Base-by-base conservation (phyloP, 345 rosid species). In the Triadica sebifera region DNA sequence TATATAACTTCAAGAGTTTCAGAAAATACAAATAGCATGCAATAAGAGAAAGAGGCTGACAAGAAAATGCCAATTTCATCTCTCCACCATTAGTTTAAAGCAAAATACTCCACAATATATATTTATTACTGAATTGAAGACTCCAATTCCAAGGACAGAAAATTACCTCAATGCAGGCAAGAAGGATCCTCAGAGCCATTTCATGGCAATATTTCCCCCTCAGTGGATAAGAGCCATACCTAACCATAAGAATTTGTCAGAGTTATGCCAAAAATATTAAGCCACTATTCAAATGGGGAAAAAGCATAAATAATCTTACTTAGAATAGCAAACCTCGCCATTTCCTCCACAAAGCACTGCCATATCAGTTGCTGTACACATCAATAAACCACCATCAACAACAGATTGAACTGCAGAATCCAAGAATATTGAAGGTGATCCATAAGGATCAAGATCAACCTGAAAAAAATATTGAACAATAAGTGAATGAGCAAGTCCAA, bases 371-470 rank as follows among this genome's bases (percentile, higher is more conserved):
- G 98, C 99, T 59, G 99, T 96, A 80, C 99, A 96, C 97, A 96
- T 89, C 72, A 96, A 83, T 83, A 96, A 62, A 79, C 98, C 99
- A 70, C 98, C 99, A 86, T 96, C 98, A 60, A 76, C 90, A 82
- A 91, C 98, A 61, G 93, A 91, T 68, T 96, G 99, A 74, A 96
- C 89, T 50, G 99, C 98, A 57, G 97, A 91, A 81, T 96, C 99
- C 83, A 96, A 88, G 83, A 96, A 96, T 19, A 93, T 77, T 13
- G 99, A 91, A 29, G 99, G 99, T 4, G 99, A 85, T 76, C 99
- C 99, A 72, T 96, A 96, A 74, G 99, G 99, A 85, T 96, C 99
- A 60, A 93, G 97, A 88, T 96, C 99, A 88, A 96, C 98, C 99
- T 93, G 86, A 77, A 76, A 86, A 29, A 45, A 80, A 50, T 58